These are phyloP conservation scores for Exutisphaerella laricina DNA, from an alignment of 2,329 filamentous ascomycete species.

Conservation along the genomic window DNA sequence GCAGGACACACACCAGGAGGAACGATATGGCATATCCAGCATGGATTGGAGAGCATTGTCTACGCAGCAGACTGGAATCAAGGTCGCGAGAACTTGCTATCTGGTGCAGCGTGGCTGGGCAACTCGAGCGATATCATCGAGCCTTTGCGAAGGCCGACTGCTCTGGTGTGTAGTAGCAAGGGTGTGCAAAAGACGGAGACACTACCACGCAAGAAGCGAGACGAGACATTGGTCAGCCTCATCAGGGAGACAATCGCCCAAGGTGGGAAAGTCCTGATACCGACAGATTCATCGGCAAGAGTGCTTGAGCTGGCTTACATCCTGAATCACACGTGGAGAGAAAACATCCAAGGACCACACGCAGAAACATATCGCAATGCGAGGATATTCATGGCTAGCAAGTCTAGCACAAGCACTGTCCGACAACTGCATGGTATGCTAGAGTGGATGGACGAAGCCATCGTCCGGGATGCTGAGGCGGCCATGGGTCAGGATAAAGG, in stretches of 20 bases:
- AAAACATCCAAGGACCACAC: conserved; percentile 33
- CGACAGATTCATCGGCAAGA: conserved; percentile 90
- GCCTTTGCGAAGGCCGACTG: conserved; percentile 85
- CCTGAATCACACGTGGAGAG: conserved; percentile 85
- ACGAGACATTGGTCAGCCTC: conserved; percentile 77
- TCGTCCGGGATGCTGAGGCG: conserved; percentile 65
- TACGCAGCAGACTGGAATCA: conserved; percentile 99
- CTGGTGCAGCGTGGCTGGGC: conserved; percentile 89
- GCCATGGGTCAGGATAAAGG: conserved; percentile 37
- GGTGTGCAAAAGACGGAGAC: conserved; percentile 64
- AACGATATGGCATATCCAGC: conserved; percentile 98
- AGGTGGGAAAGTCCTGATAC: conserved; percentile 87
- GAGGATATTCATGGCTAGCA: conserved; percentile 74
- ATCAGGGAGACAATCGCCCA: conserved; percentile 71
- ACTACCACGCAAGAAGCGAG: conserved; percentile 67
- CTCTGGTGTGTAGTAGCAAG: conserved; percentile 83
- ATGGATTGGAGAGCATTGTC: conserved; percentile 92
- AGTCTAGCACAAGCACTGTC: conserved; percentile 82
- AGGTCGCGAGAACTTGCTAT: conserved; percentile 88
- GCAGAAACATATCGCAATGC: conserved; percentile 47
- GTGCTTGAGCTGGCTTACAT: conserved; percentile 89
- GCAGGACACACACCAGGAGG: conserved; percentile 93
- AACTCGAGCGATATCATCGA: conserved; percentile 92
- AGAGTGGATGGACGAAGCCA: conserved; percentile 98
- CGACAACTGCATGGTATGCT: conserved; percentile 90